Percentiles rank a stretch among this genome's conserved stretches.
Conservation (phyloP, 176 grass and related monocot genomes). For the Rhynchospora breviuscula region DNA sequence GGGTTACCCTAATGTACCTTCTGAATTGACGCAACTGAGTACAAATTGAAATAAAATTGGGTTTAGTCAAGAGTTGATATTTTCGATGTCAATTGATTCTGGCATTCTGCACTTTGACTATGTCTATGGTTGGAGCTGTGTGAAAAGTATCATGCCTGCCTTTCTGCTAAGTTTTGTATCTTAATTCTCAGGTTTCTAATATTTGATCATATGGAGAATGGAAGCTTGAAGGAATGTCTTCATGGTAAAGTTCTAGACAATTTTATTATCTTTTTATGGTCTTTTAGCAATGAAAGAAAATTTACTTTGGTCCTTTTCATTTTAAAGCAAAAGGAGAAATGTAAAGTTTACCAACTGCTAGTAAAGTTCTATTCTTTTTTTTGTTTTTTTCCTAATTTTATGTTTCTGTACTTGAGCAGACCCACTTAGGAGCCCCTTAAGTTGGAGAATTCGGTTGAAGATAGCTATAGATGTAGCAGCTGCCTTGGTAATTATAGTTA, state of each 20-base stretch:
- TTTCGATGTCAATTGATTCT: neutral
- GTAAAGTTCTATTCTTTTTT: neutral
- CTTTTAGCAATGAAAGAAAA: neutral
- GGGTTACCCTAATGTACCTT: neutral
- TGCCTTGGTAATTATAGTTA: slow-evolving; percentile 47
- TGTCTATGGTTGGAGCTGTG: neutral
- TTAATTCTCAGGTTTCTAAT: slow-evolving; percentile 60
- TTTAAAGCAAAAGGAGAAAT: neutral
- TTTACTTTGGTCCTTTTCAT: neutral
- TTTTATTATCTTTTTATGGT: neutral
- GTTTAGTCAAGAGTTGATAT: neutral
- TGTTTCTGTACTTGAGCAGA: slow-evolving; percentile 39
- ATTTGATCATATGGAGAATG: slow-evolving; percentile 86
- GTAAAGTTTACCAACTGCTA: neutral
- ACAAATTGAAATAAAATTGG: neutral
- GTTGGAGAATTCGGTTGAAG: slow-evolving; percentile 79
- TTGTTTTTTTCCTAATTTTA: too few species aligned
- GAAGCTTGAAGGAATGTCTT: slow-evolving; percentile 70
- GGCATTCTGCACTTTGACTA: neutral
- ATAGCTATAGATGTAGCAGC: slow-evolving; percentile 87
- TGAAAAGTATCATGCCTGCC: neutral
- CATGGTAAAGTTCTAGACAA: slow-evolving; percentile 45
- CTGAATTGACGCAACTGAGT: neutral
- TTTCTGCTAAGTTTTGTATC: neutral
- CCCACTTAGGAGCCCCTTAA: slow-evolving; percentile 77